Percentiles rank a stretch among this genome's conserved stretches.
Evolutionary conservation across 169 alveolate genomes (phyloP).

Genomic region (Eimeria sp.): DNA sequence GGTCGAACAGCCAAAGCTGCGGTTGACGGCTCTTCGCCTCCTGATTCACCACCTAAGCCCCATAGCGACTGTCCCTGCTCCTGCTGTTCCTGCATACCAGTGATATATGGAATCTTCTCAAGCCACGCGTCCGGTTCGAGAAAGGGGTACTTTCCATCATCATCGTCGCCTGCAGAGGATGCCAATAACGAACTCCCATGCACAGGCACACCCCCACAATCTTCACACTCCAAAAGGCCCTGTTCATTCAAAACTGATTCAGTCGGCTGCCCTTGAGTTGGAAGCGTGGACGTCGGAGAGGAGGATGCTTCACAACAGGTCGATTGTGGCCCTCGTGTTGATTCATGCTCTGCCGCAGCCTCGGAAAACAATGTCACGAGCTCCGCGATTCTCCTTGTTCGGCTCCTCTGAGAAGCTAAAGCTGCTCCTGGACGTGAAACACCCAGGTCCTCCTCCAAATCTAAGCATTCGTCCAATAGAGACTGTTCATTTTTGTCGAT

Average conservation of each 20-base stretch:
- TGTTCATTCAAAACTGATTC: background rate
- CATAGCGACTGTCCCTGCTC: background rate
- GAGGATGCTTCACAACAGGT: background rate
- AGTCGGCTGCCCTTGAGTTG: background rate
- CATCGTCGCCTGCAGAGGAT: background rate
- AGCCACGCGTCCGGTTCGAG: background rate
- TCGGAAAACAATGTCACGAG: background rate
- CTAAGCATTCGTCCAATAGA: background rate
- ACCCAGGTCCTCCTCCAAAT: background rate
- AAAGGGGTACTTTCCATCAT: background rate
- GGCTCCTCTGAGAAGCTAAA: background rate
- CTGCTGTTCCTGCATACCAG: background rate
- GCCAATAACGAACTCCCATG: background rate
- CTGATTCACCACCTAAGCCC: background rate
- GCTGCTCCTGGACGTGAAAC: background rate
- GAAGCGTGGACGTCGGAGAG: background rate
- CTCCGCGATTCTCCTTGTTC: background rate
- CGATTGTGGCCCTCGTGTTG: background rate
- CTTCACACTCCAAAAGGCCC: background rate
- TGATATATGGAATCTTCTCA: background rate
- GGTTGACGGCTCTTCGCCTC: background rate
- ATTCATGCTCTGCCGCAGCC: background rate
- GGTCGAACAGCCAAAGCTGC: background rate
- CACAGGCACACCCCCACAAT: background rate
- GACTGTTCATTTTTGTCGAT: background rate